Evolutionary conservation across 2,329 filamentous ascomycete species (phyloP).

Genomic region (Berkeleyomyces rouxiae): DNA sequence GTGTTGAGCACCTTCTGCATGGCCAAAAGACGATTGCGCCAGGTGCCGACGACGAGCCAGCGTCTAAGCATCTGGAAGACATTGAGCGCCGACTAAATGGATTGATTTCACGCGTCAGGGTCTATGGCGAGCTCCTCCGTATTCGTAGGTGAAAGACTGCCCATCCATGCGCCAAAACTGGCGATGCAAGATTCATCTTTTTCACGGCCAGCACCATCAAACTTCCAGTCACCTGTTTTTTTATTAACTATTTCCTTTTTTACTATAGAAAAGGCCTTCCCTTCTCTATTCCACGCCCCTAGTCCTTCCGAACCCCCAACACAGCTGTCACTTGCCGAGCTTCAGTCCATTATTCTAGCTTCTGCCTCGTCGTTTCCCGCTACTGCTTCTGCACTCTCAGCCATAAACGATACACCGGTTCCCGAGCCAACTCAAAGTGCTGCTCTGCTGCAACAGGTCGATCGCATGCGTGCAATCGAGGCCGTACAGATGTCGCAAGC

Average conservation of each 20-base stretch:
- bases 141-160: conserved; percentile 31
- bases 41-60: conserved; percentile 23
- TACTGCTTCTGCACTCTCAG: conserved; percentile 40
- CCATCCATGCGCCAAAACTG: no score
- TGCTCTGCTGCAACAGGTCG: conserved; percentile 38
- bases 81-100: conserved; percentile 37
- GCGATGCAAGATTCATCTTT: no score
- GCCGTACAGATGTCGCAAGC: conserved; percentile 44
- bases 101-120: conserved; percentile 34
- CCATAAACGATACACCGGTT: conserved; percentile 37
- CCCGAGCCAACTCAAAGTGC: conserved; percentile 39
- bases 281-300: conserved; percentile 36
- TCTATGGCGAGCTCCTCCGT: conserved; percentile 42
- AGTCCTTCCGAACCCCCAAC: conserved; percentile 31
- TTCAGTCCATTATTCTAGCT: conserved; percentile 38
- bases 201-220: not conserved
- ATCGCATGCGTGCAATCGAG: conserved; percentile 45
- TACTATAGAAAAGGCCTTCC: conserved; percentile 34
- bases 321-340: conserved; percentile 33
- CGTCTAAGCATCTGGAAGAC: conserved; percentile 29
- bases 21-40: conserved; percentile 23
- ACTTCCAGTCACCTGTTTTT: not conserved
- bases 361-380: conserved; percentile 38
- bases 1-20: conserved; percentile 42
- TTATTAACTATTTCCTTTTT: not conserved